Evolutionary conservation across 768 basidiomycete species (phyloP).

Genomic region (Calocybe indica): DNA sequence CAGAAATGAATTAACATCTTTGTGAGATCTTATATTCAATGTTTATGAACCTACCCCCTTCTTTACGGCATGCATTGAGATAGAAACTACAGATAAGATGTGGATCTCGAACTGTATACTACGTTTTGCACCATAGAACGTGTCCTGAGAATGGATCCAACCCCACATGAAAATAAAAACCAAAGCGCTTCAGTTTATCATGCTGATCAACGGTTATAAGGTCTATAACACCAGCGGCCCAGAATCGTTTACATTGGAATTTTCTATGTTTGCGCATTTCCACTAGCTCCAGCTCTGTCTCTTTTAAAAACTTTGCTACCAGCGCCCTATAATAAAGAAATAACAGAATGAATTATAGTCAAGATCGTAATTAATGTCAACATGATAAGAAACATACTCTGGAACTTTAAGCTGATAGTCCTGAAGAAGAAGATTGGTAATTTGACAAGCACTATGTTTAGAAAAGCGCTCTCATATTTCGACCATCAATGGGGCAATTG

Average conservation of each 20-base stretch:
- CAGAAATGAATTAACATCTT: conserved; percentile 3
- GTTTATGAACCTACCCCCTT: neutral
- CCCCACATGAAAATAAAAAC: conserved; percentile 23
- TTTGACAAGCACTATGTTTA: too few species aligned
- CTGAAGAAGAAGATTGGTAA: too few species aligned
- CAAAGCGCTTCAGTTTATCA: conserved; percentile 29
- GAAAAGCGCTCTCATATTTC: too few species aligned
- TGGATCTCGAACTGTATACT: conserved; percentile 36
- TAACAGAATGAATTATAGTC: too few species aligned
- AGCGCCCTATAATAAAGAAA: too few species aligned
- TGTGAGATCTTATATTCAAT: conserved; percentile 8
- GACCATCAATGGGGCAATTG: too few species aligned
- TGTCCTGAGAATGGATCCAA: conserved; percentile 30
- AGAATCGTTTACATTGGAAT: conserved; percentile 18
- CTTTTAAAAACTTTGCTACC: too few species aligned
- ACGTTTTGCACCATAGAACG: conserved; percentile 31
- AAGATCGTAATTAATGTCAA: too few species aligned
- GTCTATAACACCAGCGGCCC: conserved; percentile 27
- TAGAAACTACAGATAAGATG: conserved; percentile 27
- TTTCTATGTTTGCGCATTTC: neutral
- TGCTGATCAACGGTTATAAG: conserved; percentile 26
- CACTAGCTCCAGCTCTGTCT: too few species aligned
- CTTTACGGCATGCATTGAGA: conserved; percentile 15
- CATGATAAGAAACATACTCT: too few species aligned
- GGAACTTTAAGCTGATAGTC: too few species aligned